phyloP scores from a whole-genome alignment of 2,329 filamentous ascomycete genomes.

The Sclerotiophoma versabilis region DNA sequence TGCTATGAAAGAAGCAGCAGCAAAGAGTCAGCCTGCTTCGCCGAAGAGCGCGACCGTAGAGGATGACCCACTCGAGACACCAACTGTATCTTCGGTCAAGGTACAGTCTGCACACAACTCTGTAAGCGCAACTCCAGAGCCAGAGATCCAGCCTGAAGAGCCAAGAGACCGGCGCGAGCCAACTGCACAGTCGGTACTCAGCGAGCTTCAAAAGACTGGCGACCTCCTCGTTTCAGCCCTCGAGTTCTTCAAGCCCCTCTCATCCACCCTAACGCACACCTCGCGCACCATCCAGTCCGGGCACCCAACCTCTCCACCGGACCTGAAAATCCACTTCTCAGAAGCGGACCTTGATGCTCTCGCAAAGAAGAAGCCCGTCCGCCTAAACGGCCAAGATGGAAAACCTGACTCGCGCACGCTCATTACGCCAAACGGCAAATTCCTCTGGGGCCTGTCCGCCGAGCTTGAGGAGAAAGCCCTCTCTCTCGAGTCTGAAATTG shows the following conservation, averaged over 20 bases:
- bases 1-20: conserved; percentile 18
- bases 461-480: conserved; percentile 76
- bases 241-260: conserved; percentile 54
- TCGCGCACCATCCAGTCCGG: conserved; percentile 30
- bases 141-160: conserved; percentile 30
- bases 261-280: conserved; percentile 43
- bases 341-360: conserved; percentile 56
- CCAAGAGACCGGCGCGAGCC: conserved; percentile 41
- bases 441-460: conserved; percentile 72
- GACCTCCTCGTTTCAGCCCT: conserved; percentile 49
- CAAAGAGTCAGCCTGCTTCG: conserved; percentile 40
- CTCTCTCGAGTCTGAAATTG: conserved; percentile 65
- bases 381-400: conserved; percentile 52
- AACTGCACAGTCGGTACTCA: conserved; percentile 48
- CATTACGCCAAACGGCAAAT: conserved; percentile 78
- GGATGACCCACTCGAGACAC: conserved; percentile 33
- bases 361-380: conserved; percentile 63
- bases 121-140: conserved; percentile 30
- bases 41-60: conserved; percentile 39
- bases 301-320: conserved; percentile 40
- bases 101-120: conserved; percentile 29
- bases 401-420: conserved; percentile 65
- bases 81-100: conserved; percentile 26
- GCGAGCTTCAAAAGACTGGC: conserved; percentile 48
- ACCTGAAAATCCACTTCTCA: conserved; percentile 47